phyloP scores from a whole-genome alignment of 129 eudicot genomes.

The Lactuca saligna region DNA sequence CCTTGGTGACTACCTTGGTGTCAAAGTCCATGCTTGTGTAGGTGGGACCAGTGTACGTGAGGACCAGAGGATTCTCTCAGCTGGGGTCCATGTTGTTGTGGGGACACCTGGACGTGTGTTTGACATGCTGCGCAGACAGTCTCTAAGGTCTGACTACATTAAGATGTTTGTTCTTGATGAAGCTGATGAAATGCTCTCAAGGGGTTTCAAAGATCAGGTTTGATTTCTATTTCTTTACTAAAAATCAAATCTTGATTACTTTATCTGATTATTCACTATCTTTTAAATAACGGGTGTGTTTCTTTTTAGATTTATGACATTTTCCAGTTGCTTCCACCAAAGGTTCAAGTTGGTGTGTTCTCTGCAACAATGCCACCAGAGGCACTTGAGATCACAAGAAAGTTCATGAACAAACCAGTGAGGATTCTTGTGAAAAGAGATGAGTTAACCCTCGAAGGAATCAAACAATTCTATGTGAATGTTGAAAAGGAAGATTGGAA shows the following conservation, averaged over 20 bases:
- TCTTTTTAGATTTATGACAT: conserved; percentile 49
- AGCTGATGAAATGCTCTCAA: conserved; percentile 73
- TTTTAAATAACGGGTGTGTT: background rate
- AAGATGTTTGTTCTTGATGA: conserved; percentile 69
- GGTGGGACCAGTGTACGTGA: conserved; percentile 77
- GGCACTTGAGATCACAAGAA: conserved; percentile 62
- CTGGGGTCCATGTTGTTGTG: conserved; percentile 61
- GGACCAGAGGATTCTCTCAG: conserved; percentile 56
- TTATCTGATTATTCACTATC: no score
- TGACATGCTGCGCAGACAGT: conserved; percentile 66
- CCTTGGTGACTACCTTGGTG: conserved; percentile 39
- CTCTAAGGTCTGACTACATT: conserved; percentile 54
- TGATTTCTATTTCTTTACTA: background rate
- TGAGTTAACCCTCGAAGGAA: conserved; percentile 59
- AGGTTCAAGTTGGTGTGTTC: conserved; percentile 61
- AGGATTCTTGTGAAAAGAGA: conserved; percentile 57
- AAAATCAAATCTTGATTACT: background rate
- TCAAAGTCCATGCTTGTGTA: conserved; percentile 80
- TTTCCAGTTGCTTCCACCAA: conserved; percentile 51
- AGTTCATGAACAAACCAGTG: conserved; percentile 65
- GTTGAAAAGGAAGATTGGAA: conserved; percentile 69
- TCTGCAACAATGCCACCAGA: conserved; percentile 70
- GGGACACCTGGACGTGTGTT: conserved; percentile 76
- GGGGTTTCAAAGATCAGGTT: conserved; percentile 73
- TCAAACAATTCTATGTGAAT: conserved; percentile 60